phyloP scores from a whole-genome alignment of 1,284 basidiomycete genomes.

The Ganoderma lingzhi region DNA sequence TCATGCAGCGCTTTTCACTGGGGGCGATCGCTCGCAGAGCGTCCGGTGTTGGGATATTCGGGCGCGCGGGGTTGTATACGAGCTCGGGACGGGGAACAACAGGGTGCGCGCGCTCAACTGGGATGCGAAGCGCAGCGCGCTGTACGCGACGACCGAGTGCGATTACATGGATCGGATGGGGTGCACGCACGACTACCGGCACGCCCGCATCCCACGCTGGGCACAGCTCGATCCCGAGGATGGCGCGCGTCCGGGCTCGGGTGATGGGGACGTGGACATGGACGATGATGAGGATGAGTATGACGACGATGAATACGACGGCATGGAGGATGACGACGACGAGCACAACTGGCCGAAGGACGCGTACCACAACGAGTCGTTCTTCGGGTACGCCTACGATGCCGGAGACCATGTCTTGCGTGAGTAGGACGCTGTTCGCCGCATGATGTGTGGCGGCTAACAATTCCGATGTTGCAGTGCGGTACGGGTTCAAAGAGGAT shows the following conservation, averaged over 20 bases:
- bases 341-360: conserved; percentile 43
- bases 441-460: background rate
- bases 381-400: conserved; percentile 47
- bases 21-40: conserved; percentile 37
- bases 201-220: conserved; percentile 32
- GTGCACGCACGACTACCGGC: conserved; percentile 42
- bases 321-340: conserved; percentile 25
- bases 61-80: conserved; percentile 44
- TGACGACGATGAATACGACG: conserved; percentile 18
- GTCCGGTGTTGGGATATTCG: conserved; percentile 52
- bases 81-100: conserved; percentile 53
- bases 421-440: conserved; percentile 23
- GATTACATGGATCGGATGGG: conserved; percentile 44
- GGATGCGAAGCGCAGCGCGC: conserved; percentile 41
- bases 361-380: conserved; percentile 45
- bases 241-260: background rate
- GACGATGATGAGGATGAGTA: conserved; percentile 26
- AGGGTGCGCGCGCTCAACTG: conserved; percentile 44
- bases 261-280: conserved; percentile 37
- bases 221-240: conserved; percentile 25
- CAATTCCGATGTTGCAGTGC: conserved; percentile 3
- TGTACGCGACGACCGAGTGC: conserved; percentile 49
- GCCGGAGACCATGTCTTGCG: conserved; percentile 44
- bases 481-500: conserved; percentile 21
- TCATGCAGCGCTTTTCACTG: conserved; percentile 43